Percentiles rank a stretch among this genome's conserved stretches.
Evolutionary conservation across 257 asterid species (phyloP).

Genomic region (Handroanthus guayacan): DNA sequence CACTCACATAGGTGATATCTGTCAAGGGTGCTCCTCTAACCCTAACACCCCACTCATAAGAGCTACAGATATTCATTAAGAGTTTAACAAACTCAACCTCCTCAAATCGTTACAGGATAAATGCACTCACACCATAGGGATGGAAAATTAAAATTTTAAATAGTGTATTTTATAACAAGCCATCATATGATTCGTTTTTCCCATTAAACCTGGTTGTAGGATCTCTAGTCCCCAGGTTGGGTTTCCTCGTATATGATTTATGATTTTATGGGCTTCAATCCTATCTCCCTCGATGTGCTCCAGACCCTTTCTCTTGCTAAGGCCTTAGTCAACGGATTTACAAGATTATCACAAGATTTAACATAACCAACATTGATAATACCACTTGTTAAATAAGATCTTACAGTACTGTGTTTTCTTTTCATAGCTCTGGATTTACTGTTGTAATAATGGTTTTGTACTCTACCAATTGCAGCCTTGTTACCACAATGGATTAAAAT

Average conservation of each 20-base stretch:
- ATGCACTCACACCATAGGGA: no score
- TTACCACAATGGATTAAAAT: neutral
- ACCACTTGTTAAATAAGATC: neutral
- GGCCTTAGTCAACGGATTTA: no score
- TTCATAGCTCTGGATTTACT: neutral
- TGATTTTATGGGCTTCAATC: neutral
- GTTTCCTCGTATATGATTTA: no score
- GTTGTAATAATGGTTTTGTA: neutral
- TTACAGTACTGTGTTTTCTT: neutral
- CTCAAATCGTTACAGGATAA: no score
- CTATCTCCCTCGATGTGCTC: slow-evolving; percentile 3
- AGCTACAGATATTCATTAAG: no score
- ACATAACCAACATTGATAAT: neutral
- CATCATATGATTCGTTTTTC: no score
- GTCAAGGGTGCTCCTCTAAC: neutral
- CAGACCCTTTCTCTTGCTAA: neutral
- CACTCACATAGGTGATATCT: no score
- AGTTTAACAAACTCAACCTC: no score
- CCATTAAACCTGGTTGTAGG: no score
- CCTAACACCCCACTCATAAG: neutral
- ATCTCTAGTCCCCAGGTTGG: no score
- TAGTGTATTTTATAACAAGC: no score
- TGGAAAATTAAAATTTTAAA: no score
- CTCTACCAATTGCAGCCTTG: neutral
- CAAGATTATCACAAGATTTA: neutral